A percentile compares a stretch with the other conserved stretches of the same genome.
Evolutionary conservation across 73 alveolate species (phyloP).

Genomic region (Tetrahymena borealis): DNA sequence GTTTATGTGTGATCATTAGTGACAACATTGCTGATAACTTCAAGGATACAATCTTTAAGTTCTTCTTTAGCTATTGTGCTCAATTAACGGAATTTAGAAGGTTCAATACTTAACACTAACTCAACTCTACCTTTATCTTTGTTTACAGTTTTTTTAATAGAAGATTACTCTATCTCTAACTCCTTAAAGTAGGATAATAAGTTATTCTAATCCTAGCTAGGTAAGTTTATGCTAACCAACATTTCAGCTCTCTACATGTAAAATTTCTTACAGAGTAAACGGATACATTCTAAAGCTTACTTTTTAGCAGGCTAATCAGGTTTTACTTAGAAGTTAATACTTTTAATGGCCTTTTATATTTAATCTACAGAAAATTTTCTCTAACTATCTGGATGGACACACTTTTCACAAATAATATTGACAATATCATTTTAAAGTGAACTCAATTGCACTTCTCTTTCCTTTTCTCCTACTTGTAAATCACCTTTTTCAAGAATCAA

Average conservation of each 20-base stretch:
- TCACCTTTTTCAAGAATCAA: slow-evolving; percentile 93
- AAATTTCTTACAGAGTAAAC: slow-evolving; percentile 50
- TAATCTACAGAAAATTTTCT: slow-evolving; percentile 64
- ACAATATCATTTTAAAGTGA: slow-evolving; percentile 69
- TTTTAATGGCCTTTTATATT: slow-evolving; percentile 77
- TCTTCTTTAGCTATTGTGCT: background rate
- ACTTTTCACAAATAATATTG: slow-evolving; percentile 61
- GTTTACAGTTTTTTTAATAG: background rate
- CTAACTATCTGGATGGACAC: slow-evolving; percentile 64
- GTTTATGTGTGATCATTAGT: slow-evolving; percentile 5
- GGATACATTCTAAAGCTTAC: slow-evolving; percentile 72
- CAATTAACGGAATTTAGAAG: slow-evolving; percentile 14
- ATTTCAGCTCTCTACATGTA: slow-evolving; percentile 81
- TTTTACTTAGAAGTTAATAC: slow-evolving; percentile 48
- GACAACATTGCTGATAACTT: background rate
- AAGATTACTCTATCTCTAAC: background rate
- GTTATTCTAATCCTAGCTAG: background rate
- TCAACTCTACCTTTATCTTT: slow-evolving; percentile 11
- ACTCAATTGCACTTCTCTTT: slow-evolving; percentile 66
- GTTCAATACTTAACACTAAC: slow-evolving; percentile 9
- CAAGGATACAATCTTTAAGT: slow-evolving; percentile 9
- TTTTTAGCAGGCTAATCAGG: slow-evolving; percentile 66
- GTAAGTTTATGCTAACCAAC: slow-evolving; percentile 44
- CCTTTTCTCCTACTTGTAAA: slow-evolving; percentile 75
- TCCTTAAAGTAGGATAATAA: background rate